Percentiles rank a stretch among this genome's conserved stretches.
These are phyloP conservation scores for Colletotrichum tabaci DNA, from an alignment of 2,329 filamentous ascomycete genomes.

Conservation along the genomic window DNA sequence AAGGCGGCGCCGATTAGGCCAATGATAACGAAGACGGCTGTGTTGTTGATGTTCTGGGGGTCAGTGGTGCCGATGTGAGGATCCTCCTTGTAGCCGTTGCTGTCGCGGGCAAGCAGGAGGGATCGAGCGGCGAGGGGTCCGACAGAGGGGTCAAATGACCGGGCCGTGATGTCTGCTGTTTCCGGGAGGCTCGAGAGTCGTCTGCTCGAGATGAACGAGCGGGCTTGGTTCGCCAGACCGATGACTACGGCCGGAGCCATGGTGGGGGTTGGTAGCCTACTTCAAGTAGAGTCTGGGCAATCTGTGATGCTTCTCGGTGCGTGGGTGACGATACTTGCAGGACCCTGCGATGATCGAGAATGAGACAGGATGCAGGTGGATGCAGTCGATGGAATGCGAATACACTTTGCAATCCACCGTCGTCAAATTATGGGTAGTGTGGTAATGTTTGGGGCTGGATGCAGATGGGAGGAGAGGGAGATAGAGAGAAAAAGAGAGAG, in stretches of 20 bases:
- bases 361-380: conserved; percentile 17
- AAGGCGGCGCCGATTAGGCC: conserved; percentile 85
- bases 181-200: conserved; percentile 47
- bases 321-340: neutral
- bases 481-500: conserved; percentile 22
- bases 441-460: neutral
- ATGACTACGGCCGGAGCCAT: conserved; percentile 60
- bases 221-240: conserved; percentile 38
- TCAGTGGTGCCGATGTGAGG: conserved; percentile 65
- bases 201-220: conserved; percentile 48
- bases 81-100: conserved; percentile 51
- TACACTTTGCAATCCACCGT: conserved; percentile 25
- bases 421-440: conserved; percentile 1
- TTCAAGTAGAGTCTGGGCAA: neutral
- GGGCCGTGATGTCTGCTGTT: conserved; percentile 38
- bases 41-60: conserved; percentile 73
- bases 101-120: conserved; percentile 58
- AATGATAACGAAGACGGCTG: conserved; percentile 87
- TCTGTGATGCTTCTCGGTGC: neutral
- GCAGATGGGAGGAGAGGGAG: conserved; percentile 11
- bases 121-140: conserved; percentile 61
- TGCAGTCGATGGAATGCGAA: conserved; percentile 30
- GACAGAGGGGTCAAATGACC: conserved; percentile 51
- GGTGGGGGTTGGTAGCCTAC: conserved; percentile 40
- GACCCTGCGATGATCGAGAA: conserved; percentile 6